Percentiles rank a stretch among this genome's conserved stretches.
These are phyloP conservation scores for Taiozyma onychis DNA, from an alignment of 1,139 yeast species.

Conservation along the genomic window DNA sequence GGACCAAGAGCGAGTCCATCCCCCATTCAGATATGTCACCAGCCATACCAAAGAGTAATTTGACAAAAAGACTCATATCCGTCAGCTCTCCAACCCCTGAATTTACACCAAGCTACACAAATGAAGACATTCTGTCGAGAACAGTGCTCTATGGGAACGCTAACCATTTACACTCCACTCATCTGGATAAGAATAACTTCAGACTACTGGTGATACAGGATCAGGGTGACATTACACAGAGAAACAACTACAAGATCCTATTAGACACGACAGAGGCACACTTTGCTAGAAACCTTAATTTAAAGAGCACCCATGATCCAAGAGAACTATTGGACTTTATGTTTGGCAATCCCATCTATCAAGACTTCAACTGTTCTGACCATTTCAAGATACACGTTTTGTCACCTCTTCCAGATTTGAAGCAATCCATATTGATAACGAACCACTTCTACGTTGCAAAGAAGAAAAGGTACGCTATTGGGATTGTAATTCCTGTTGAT, in stretches of 20 bases:
- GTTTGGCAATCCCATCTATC: conserved; percentile 24
- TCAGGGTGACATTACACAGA: conserved; percentile 30
- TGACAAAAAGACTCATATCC: neutral
- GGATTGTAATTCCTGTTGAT: conserved; percentile 15
- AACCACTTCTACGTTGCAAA: conserved; percentile 13
- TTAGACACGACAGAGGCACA: conserved; percentile 26
- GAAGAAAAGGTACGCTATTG: conserved; percentile 17
- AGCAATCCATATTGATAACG: conserved; percentile 14
- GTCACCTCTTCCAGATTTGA: conserved; percentile 9
- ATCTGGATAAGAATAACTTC: conserved; percentile 19
- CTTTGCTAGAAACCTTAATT: neutral
- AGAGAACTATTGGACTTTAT: conserved; percentile 15
- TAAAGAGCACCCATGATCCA: conserved; percentile 16
- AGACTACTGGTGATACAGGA: conserved; percentile 31
- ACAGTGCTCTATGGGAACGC: conserved; percentile 23
- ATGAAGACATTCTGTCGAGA: conserved; percentile 21
- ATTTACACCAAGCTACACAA: neutral
- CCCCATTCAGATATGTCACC: neutral
- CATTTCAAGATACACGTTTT: conserved; percentile 14
- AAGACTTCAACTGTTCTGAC: conserved; percentile 17
- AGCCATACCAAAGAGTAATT: neutral
- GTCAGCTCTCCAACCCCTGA: neutral
- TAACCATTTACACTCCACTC: conserved; percentile 6
- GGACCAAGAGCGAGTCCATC: neutral
- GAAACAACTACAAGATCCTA: conserved; percentile 28